Percentiles rank a stretch among this genome's conserved stretches.
Evolutionary conservation across 306 rosid species (phyloP).

Genomic region (Elaeagnus macrophylla): DNA sequence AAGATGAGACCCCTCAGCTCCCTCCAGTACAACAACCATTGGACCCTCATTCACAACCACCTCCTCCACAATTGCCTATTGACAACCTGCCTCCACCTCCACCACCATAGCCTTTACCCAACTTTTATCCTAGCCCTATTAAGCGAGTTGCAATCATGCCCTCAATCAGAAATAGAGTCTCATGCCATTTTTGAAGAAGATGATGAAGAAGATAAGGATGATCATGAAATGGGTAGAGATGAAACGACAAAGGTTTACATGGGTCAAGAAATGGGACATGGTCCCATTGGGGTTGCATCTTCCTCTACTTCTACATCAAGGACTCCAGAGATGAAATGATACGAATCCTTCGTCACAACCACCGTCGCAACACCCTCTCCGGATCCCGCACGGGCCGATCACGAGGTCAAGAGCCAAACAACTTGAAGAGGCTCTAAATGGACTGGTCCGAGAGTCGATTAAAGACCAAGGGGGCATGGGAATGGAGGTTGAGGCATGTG

Average conservation of each 20-base stretch:
- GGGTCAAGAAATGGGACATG: slow-evolving; percentile 10
- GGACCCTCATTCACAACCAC: too few relatives aligned
- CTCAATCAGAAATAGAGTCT: slow-evolving; percentile 15
- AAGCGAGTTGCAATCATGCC: slow-evolving; percentile 63
- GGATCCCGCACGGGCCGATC: too few relatives aligned
- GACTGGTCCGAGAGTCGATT: too few relatives aligned
- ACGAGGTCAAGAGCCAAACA: too few relatives aligned
- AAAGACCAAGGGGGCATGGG: too few relatives aligned
- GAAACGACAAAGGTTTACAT: slow-evolving; percentile 14
- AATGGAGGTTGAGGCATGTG: too few relatives aligned
- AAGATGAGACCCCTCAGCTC: slow-evolving; percentile 25
- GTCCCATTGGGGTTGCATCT: slow-evolving; percentile 13
- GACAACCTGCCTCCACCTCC: too few relatives aligned
- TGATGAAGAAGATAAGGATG: too few relatives aligned
- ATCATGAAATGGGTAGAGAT: slow-evolving; percentile 8
- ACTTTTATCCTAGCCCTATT: slow-evolving; percentile 50
- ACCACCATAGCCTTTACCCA: slow-evolving; percentile 48
- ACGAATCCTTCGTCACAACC: too few relatives aligned
- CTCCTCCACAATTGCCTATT: too few relatives aligned
- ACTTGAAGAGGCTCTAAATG: too few relatives aligned
- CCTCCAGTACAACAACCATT: neutral
- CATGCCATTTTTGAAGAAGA: slow-evolving; percentile 40
- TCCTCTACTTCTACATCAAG: slow-evolving; percentile 17
- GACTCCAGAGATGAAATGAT: slow-evolving; percentile 39
- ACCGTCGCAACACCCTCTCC: too few relatives aligned